Percentiles rank a stretch among this genome's conserved stretches.
phyloP scores from a whole-genome alignment of 805 yeast species.

The Suhomyces sp. region DNA sequence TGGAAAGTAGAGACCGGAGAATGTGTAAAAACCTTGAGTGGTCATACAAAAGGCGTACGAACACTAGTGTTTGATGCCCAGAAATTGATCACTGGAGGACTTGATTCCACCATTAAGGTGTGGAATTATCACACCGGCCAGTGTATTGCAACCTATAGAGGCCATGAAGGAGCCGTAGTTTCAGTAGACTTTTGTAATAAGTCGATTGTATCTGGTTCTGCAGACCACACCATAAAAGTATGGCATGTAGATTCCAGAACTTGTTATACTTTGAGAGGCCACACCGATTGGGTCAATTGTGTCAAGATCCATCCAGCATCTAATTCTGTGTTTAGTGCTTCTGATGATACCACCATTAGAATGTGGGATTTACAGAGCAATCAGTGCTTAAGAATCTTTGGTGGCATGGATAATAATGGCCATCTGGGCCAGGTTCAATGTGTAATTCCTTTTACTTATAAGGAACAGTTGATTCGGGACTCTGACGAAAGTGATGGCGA shows the following conservation, averaged over 20 bases:
- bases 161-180: conserved; percentile 83
- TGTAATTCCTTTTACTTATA: conserved; percentile 79
- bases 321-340: conserved; percentile 76
- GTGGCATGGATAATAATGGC: conserved; percentile 69
- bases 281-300: conserved; percentile 85
- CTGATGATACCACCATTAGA: conserved; percentile 88
- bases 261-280: conserved; percentile 91
- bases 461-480: conserved; percentile 56
- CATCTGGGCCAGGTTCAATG: conserved; percentile 94
- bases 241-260: conserved; percentile 96
- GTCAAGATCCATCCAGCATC: conserved; percentile 83
- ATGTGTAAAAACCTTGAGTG: conserved; percentile 70
- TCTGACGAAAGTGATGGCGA: conserved; percentile 25
- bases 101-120: conserved; percentile 87
- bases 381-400: conserved; percentile 75
- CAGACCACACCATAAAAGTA: conserved; percentile 87
- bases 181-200: conserved; percentile 79
- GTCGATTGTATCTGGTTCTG: conserved; percentile 88
- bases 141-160: conserved; percentile 89
- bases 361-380: conserved; percentile 92
- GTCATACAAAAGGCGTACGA: conserved; percentile 88
- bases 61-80: conserved; percentile 82
- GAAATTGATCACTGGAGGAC: conserved; percentile 87
- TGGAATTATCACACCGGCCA: conserved; percentile 96
- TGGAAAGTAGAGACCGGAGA: conserved; percentile 87